Percentiles rank a stretch among this genome's conserved stretches.
phyloP scores from a whole-genome alignment of 495 filamentous ascomycete species.

The Pyrenula massariospora region DNA sequence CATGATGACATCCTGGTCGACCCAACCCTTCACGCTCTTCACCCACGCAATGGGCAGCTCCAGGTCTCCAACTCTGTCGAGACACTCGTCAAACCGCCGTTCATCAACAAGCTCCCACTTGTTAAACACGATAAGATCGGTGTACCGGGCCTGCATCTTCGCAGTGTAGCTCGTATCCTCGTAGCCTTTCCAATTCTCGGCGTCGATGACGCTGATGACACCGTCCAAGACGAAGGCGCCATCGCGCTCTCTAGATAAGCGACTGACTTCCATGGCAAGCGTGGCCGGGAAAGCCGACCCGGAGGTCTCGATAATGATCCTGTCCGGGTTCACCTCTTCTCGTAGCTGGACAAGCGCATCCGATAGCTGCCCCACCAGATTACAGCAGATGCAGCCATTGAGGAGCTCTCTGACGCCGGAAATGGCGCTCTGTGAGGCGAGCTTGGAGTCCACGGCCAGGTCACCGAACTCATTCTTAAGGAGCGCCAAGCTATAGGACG shows the following conservation, averaged over 20 bases:
- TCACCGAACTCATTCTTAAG: conserved; percentile 98
- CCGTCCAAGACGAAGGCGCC: conserved; percentile 71
- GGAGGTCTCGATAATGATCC: conserved; percentile 87
- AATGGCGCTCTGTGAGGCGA: conserved; percentile 69
- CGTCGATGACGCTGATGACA: conserved; percentile 85
- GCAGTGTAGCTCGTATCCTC: conserved; percentile 83
- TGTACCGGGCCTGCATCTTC: conserved; percentile 77
- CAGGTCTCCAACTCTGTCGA: conserved; percentile 79
- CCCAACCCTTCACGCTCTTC: conserved; percentile 65
- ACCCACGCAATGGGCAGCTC: conserved; percentile 62
- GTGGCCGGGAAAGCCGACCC: conserved; percentile 85
- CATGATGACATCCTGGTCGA: conserved; percentile 66
- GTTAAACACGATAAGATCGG: conserved; percentile 87
- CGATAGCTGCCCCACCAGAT: conserved; percentile 81
- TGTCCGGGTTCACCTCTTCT: conserved; percentile 49
- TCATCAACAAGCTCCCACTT: conserved; percentile 80
- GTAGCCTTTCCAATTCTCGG: conserved; percentile 95
- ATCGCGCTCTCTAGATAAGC: conserved; percentile 43
- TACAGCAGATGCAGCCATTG: conserved; percentile 97
- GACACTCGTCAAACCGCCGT: conserved; percentile 61
- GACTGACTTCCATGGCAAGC: conserved; percentile 85
- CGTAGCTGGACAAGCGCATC: conserved; percentile 65
- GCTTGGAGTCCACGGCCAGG: conserved; percentile 80
- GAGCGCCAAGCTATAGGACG: conserved; percentile 73
- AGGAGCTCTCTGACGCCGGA: conserved; percentile 85